Evolutionary conservation across 495 filamentous ascomycete genomes (phyloP).

Genomic region (Letharia columbiana): DNA sequence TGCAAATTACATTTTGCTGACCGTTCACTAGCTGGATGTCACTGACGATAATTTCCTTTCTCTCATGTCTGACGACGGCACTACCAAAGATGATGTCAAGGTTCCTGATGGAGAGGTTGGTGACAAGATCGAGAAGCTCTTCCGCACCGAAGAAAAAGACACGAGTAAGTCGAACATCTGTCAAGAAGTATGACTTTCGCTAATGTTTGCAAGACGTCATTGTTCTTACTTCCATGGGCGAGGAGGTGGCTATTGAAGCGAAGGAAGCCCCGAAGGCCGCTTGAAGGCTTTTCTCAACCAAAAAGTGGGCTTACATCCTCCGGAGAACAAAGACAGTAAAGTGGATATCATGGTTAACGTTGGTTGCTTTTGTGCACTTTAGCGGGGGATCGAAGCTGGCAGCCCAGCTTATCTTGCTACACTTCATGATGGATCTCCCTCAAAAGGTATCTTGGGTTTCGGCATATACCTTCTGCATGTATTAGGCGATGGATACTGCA

Average conservation of each 20-base stretch:
- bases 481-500: conserved; percentile 23
- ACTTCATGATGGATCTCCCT: conserved; percentile 15
- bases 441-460: conserved; percentile 19
- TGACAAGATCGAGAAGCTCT: conserved; percentile 67
- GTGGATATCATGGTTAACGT: background rate
- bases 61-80: conserved; percentile 73
- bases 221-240: conserved; percentile 89
- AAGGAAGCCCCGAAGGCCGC: conserved; percentile 65
- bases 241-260: conserved; percentile 84
- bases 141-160: conserved; percentile 66
- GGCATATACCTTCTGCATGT: conserved; percentile 20
- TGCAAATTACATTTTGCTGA: background rate
- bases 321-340: background rate
- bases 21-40: conserved; percentile 59
- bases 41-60: conserved; percentile 85
- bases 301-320: background rate
- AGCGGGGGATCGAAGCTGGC: conserved; percentile 19
- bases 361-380: conserved; percentile 10
- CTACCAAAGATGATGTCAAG: conserved; percentile 90
- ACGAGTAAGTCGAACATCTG: conserved; percentile 55
- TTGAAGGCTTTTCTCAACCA: background rate
- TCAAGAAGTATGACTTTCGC: background rate
- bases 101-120: conserved; percentile 82
- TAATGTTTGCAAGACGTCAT: conserved; percentile 58
- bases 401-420: conserved; percentile 23